Conservation (phyloP, 805 yeast species). For the Saccharomyces cerevisiae region DNA sequence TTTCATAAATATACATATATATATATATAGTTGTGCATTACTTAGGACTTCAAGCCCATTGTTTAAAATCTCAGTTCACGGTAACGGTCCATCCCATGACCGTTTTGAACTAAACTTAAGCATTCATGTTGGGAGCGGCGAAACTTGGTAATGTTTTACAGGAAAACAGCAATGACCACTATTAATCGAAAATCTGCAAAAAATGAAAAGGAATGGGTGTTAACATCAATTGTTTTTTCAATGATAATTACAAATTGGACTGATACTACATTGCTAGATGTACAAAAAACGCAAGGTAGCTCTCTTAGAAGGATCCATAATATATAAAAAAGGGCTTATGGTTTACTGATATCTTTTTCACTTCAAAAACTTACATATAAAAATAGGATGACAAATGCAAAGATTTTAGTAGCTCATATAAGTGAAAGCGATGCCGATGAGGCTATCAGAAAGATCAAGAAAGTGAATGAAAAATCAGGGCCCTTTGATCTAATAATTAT, state of each 20-base stretch:
- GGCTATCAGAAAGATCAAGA: constrained; percentile 39
- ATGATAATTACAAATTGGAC: neutral
- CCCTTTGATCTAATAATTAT: constrained; percentile 53
- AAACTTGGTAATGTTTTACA: neutral
- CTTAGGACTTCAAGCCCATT: neutral
- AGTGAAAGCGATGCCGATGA: constrained; percentile 13
- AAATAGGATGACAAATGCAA: neutral
- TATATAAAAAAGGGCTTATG: neutral
- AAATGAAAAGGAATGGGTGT: neutral
- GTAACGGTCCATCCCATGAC: neutral
- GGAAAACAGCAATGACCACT: neutral
- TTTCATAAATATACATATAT: neutral
- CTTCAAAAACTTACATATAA: neutral
- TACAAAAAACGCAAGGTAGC: neutral
- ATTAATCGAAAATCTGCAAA: neutral
- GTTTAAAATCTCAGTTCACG: neutral
- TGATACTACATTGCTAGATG: neutral
- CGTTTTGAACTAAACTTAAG: neutral
- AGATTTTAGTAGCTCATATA: constrained; percentile 15
- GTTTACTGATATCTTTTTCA: neutral
- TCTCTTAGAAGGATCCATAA: neutral
- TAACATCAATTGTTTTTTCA: neutral
- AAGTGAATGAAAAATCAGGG: constrained; percentile 49
- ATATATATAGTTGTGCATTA: neutral
- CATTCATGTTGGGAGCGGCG: no score